Evolutionary conservation across 2,329 filamentous ascomycete genomes (phyloP).

Genomic region (Karstenula rhodostoma): DNA sequence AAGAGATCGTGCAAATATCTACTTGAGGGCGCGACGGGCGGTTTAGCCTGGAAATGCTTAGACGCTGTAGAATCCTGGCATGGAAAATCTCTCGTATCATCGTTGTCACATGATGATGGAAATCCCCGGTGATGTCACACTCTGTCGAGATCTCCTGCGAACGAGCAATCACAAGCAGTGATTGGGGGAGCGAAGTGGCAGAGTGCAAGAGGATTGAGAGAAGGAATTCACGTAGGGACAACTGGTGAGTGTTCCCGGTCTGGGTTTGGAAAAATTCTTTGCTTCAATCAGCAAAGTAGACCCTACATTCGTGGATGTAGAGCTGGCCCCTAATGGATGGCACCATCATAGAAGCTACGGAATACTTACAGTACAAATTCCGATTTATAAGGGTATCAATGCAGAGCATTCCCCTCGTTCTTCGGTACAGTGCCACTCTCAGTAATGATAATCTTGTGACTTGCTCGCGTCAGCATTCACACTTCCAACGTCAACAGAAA

Average conservation of each 20-base stretch:
- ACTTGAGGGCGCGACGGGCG: conserved; percentile 52
- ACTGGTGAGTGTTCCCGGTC: conserved; percentile 20
- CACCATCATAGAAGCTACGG: background rate
- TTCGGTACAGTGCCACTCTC: too few species aligned
- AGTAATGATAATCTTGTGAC: background rate
- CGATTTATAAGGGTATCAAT: too few species aligned
- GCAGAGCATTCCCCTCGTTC: too few species aligned
- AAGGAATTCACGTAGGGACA: conserved; percentile 59
- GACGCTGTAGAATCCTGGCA: conserved; percentile 62
- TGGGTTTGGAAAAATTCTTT: too few species aligned
- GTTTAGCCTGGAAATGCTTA: conserved; percentile 61
- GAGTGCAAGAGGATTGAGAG: conserved; percentile 54
- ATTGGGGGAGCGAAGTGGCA: conserved; percentile 55
- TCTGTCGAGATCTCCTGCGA: conserved; percentile 44
- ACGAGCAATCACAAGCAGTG: background rate
- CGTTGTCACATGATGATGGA: conserved; percentile 56
- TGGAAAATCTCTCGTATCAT: conserved; percentile 59
- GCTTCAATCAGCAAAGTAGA: background rate
- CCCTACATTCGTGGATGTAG: background rate
- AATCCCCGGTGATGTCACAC: conserved; percentile 30
- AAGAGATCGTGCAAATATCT: conserved; percentile 48
- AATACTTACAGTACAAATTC: background rate
- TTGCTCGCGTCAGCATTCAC: background rate
- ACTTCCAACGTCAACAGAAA: background rate
- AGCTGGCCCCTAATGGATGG: background rate